These are phyloP conservation scores for Diplotaxis tenuifolia DNA, from an alignment of 345 rosid species.

Conservation along the genomic window DNA sequence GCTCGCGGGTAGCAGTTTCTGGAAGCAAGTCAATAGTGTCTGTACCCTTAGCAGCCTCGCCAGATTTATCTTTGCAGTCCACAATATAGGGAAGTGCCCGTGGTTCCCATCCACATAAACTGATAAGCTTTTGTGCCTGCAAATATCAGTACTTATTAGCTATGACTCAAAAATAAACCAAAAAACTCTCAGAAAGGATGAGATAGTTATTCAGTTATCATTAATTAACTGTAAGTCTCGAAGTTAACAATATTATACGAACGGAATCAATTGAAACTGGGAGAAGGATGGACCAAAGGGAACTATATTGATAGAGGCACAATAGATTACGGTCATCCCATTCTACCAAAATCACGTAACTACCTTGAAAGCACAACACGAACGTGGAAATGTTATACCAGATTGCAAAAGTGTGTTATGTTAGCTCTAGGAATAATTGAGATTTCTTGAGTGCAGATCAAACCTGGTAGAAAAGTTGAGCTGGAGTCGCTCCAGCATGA, in stretches of 20 bases:
- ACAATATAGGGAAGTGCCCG: slow-evolving; percentile 74
- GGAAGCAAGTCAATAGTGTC: slow-evolving; percentile 38
- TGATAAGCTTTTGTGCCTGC: slow-evolving; percentile 77
- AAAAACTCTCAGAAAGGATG: background rate
- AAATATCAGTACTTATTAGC: slow-evolving; percentile 22
- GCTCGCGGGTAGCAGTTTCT: slow-evolving; percentile 40
- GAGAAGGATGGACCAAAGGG: background rate
- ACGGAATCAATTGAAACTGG: background rate
- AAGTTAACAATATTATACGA: slow-evolving; percentile 4
- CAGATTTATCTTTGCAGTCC: slow-evolving; percentile 52
- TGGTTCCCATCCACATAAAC: slow-evolving; percentile 97
- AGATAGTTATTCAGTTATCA: background rate
- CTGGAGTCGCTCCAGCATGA: slow-evolving; percentile 41
- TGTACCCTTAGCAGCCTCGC: slow-evolving; percentile 38
- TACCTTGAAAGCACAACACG: background rate
- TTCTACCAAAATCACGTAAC: background rate
- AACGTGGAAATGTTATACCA: background rate
- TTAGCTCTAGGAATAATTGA: background rate
- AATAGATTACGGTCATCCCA: background rate
- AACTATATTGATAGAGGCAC: slow-evolving; percentile 1
- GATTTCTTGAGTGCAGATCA: background rate
- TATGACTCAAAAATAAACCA: background rate
- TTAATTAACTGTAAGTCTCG: background rate
- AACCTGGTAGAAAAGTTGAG: slow-evolving; percentile 74
- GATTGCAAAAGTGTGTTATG: background rate